Evolutionary conservation across 2,329 filamentous ascomycete species (phyloP).

Genomic region (Ampelomyces quisqualis): DNA sequence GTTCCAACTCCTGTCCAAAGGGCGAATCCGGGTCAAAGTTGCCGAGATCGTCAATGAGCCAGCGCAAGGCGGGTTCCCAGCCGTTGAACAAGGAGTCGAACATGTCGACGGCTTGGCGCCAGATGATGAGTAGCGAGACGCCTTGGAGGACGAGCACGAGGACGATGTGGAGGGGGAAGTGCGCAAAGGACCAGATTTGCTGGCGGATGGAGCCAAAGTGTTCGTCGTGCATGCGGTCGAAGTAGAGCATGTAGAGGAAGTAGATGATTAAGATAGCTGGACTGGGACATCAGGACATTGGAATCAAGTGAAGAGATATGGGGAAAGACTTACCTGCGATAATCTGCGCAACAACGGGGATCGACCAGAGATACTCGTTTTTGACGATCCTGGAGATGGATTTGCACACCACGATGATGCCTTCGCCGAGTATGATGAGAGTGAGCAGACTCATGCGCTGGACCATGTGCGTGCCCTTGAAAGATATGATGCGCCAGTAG

Average conservation of each 20-base stretch:
- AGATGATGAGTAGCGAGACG: conserved; percentile 37
- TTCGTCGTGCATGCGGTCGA: conserved; percentile 33
- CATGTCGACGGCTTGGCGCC: conserved; percentile 31
- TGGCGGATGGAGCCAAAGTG: conserved; percentile 40
- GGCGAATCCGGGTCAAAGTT: conserved; percentile 5
- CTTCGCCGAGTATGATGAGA: conserved; percentile 45
- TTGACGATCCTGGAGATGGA: conserved; percentile 40
- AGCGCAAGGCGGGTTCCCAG: conserved; percentile 3
- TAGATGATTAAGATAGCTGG: conserved; percentile 38
- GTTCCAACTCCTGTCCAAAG: conserved; percentile 4
- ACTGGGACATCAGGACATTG: neutral
- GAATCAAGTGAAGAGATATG: neutral
- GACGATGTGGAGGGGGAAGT: conserved; percentile 36
- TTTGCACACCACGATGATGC: conserved; percentile 42
- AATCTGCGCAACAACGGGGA: conserved; percentile 36
- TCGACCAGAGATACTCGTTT: conserved; percentile 29
- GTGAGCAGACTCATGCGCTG: conserved; percentile 44
- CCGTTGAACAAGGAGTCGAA: conserved; percentile 12
- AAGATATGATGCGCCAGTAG: conserved; percentile 37
- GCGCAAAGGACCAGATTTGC: conserved; percentile 34
- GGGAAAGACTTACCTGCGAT: conserved; percentile 14
- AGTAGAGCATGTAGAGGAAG: conserved; percentile 41
- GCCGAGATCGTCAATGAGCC: conserved; percentile 4
- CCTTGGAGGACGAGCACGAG: conserved; percentile 36
- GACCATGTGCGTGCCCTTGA: conserved; percentile 44